These are phyloP conservation scores for Mucor irregularis DNA, from an alignment of 371 early-diverging fungal species.

Conservation along the genomic window DNA sequence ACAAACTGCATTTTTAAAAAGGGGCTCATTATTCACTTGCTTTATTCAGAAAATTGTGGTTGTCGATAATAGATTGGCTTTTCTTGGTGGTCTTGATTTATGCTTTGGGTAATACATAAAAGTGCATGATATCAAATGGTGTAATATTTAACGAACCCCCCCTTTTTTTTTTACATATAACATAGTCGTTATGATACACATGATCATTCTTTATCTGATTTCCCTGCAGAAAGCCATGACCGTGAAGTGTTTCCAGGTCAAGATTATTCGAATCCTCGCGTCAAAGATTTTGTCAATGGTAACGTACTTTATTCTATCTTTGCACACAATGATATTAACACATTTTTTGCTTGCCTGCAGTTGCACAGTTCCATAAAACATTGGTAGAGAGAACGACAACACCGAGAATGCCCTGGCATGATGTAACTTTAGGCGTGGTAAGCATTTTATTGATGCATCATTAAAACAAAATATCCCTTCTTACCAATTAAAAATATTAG, in stretches of 20 bases:
- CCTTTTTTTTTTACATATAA: neutral
- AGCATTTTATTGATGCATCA: constrained; percentile 3
- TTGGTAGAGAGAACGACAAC: constrained; percentile 59
- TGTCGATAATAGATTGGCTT: constrained; percentile 83
- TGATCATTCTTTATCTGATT: constrained; percentile 79
- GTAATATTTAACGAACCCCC: too few relatives aligned
- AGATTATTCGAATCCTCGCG: constrained; percentile 93
- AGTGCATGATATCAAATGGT: too few relatives aligned
- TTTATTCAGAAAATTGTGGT: constrained; percentile 77
- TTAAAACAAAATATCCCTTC: too few relatives aligned
- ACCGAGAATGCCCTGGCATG: constrained; percentile 97
- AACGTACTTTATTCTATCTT: constrained; percentile 6
- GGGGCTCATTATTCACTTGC: neutral
- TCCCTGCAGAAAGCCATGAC: constrained; percentile 47
- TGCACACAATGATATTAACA: neutral
- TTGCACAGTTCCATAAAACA: constrained; percentile 53
- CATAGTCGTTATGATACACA: constrained; percentile 86
- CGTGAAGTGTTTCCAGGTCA: constrained; percentile 75
- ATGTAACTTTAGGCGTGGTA: constrained; percentile 76
- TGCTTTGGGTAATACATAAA: constrained; percentile 70
- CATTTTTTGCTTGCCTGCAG: constrained; percentile 17
- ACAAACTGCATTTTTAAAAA: neutral
- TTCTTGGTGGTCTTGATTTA: constrained; percentile 90
- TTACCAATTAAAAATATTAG: too few relatives aligned
- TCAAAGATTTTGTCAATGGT: constrained; percentile 85